These are phyloP conservation scores for Plasmodium gallinaceum DNA, from an alignment of 169 alveolate genomes.

Conservation along the genomic window DNA sequence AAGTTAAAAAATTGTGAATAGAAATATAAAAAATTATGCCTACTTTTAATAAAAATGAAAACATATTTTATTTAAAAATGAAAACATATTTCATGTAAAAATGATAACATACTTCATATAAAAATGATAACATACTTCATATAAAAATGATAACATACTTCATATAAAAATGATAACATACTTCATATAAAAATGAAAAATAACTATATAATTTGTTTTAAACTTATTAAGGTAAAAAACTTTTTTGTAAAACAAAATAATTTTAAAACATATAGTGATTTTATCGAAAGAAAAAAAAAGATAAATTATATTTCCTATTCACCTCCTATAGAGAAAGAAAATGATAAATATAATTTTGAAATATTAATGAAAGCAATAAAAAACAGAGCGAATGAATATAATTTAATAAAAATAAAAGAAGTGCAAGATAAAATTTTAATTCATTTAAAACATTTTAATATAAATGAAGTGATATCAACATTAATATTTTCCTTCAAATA, in stretches of 20 bases:
- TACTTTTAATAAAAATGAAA: no score
- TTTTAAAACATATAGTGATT: conserved; percentile 16
- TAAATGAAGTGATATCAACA: conserved; percentile 48
- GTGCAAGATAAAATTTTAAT: conserved; percentile 52
- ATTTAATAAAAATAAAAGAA: conserved; percentile 67
- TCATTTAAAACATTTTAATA: conserved; percentile 43
- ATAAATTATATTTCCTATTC: conserved; percentile 25
- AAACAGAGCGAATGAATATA: conserved; percentile 66
- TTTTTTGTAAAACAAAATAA: neutral
- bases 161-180: no score
- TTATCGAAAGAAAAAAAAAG: conserved; percentile 25
- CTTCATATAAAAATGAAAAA: conserved; percentile 27
- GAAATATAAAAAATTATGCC: no score
- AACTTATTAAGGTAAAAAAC: conserved; percentile 26
- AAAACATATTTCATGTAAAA: conserved; percentile 12
- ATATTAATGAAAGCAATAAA: conserved; percentile 61
- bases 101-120: conserved; percentile 12
- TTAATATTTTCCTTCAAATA: conserved; percentile 37
- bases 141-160: conserved; percentile 7
- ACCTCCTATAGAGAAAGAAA: conserved; percentile 14
- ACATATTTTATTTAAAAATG: conserved; percentile 1
- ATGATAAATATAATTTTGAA: conserved; percentile 63
- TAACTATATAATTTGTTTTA: neutral
- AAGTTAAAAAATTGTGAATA: no score
- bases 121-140: conserved; percentile 18